Base-by-base conservation (phyloP, 1,284 basidiomycete genomes). In the Puccinia hordei region DNA sequence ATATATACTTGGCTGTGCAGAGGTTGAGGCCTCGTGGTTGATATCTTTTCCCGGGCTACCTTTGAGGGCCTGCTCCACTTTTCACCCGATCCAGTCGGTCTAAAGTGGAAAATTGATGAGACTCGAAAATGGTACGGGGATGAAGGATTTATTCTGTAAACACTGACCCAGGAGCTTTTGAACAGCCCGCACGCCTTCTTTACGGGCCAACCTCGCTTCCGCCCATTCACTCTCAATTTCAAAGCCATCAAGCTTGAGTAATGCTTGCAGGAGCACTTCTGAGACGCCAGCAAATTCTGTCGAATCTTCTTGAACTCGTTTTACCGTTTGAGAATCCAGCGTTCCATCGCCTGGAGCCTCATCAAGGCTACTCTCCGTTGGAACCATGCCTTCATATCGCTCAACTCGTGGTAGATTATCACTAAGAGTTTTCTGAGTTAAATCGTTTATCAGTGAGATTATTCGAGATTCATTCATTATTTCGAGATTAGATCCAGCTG, bases 181-280 rank as follows among this genome's bases (percentile, higher is more conserved):
- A 27, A 91, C 89, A 83, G 89, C 87, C 80, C 88, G 90, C 63
- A 94, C 92, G 1, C 91, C 92, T 55, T 88, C 89, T 86, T 93
- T 94, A 81, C 92, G 87, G 84, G 91, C 89, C 81, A 87, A 86
- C 82, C 93, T 87, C 24, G 92, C 92, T 5, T 89, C 87, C 24
- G 89, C 88, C 91, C 92, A 93, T 73, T 89, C 88, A 46, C 89
- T 88, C 72, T 92, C 90, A 35, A 90, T 87, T 44, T 87, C 86
- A 83, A 93, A 88, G 73, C 90, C 90, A 83, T 94, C 93, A 38
- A 94, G 87, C 57, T 91, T 89, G 10, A 94, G 88, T 33, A 94
- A 87, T 19, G 89, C 88, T 85, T 94, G 93, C 35, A 94, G 87
- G 35, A 94, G 87, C 69, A 86, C 80, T 82, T 86, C 86, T 83